These are phyloP conservation scores for Neurospora sp. DNA, from an alignment of 495 filamentous ascomycete genomes.

Conservation along the genomic window DNA sequence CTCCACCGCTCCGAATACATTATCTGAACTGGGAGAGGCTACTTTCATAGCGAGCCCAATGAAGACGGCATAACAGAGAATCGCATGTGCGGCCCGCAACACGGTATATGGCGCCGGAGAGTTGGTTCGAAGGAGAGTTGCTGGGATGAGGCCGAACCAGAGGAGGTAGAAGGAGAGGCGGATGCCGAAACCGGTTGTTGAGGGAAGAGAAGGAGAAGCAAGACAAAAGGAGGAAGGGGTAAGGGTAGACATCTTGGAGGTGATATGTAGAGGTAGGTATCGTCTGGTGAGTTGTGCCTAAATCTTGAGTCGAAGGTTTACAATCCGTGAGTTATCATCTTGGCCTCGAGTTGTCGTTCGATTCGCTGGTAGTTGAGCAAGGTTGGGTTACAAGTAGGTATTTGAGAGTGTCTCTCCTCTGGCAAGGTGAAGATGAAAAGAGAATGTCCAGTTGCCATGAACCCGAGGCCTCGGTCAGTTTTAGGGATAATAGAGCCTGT, in stretches of 20 bases:
- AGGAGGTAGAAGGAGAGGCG: conserved; percentile 28
- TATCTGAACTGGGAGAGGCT: neutral
- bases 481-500: neutral
- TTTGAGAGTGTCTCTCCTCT: neutral
- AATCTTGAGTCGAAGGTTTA: neutral
- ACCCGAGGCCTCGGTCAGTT: neutral
- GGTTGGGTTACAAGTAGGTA: neutral
- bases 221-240: neutral
- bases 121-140: neutral
- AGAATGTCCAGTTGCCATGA: neutral
- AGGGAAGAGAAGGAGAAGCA: neutral
- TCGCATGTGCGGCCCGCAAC: conserved; percentile 7
- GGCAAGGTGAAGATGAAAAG: neutral
- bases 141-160: conserved; percentile 16
- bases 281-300: neutral
- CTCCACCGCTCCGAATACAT: conserved; percentile 6
- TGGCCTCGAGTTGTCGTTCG: neutral
- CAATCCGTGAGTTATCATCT: neutral
- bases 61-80: conserved; percentile 14
- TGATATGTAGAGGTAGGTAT: neutral
- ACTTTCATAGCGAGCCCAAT: conserved; percentile 7
- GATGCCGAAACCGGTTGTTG: conserved; percentile 23
- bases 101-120: conserved; percentile 1
- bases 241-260: neutral
- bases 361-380: neutral